Percentiles rank a stretch among this genome's conserved stretches.
phyloP scores from a whole-genome alignment of 257 asterid genomes.

The Echites panduratus region DNA sequence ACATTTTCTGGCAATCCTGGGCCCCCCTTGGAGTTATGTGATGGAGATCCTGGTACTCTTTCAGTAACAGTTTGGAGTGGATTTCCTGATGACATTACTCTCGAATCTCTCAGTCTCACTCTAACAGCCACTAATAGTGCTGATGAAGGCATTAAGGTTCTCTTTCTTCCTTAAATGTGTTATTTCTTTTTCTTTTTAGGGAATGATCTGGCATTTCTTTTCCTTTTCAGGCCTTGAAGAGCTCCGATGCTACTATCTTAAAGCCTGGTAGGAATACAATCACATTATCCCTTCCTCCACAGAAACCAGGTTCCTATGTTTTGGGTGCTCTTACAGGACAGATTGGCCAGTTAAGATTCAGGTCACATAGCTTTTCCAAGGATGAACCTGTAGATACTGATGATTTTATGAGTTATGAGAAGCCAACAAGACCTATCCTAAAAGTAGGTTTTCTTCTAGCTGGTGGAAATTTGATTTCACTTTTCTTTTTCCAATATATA shows the following conservation, averaged over 20 bases:
- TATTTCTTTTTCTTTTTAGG: background rate
- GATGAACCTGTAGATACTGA: slow-evolving; percentile 92
- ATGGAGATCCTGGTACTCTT: slow-evolving; percentile 92
- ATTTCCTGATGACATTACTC: slow-evolving; percentile 94
- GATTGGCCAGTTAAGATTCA: slow-evolving; percentile 91
- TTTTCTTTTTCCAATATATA: background rate
- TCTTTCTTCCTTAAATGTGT: slow-evolving; percentile 14
- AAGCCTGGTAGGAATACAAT: slow-evolving; percentile 81
- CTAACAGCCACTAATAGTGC: slow-evolving; percentile 76
- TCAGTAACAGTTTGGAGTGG: slow-evolving; percentile 92
- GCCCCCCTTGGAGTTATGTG: slow-evolving; percentile 86
- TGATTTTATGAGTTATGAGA: slow-evolving; percentile 96
- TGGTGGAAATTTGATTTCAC: slow-evolving; percentile 1
- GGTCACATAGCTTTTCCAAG: slow-evolving; percentile 96
- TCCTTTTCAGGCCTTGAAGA: slow-evolving; percentile 61
- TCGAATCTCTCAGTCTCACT: slow-evolving; percentile 87
- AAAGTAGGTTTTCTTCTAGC: slow-evolving; percentile 47
- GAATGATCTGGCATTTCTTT: slow-evolving; percentile 19
- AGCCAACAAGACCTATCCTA: slow-evolving; percentile 91
- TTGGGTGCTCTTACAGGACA: slow-evolving; percentile 96
- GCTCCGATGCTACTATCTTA: slow-evolving; percentile 70
- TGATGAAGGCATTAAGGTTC: slow-evolving; percentile 97
- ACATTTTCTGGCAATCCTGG: slow-evolving; percentile 94
- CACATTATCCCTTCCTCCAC: slow-evolving; percentile 79
- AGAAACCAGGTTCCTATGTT: slow-evolving; percentile 93